phyloP scores from a whole-genome alignment of 352 stramenopile genomes.

The Ophiocytium majus region DNA sequence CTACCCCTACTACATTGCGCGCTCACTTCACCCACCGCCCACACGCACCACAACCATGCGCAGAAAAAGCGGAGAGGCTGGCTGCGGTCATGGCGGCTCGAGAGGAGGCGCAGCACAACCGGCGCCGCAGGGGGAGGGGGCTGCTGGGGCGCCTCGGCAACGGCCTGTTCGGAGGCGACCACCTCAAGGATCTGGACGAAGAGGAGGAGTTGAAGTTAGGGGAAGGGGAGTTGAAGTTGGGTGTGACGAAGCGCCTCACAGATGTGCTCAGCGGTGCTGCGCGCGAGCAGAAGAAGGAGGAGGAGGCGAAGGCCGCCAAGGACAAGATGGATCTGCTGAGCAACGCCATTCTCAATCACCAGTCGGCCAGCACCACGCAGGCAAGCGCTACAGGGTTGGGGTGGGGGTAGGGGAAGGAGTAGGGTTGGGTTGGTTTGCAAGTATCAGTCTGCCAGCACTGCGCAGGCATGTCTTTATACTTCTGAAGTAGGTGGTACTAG shows the following conservation, averaged over 20 bases:
- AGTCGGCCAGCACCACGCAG: slow-evolving; percentile 36
- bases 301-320: slow-evolving; percentile 26
- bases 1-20: too few species aligned
- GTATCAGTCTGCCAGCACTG: too few species aligned
- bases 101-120: not conserved
- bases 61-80: not conserved
- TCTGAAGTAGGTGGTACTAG: too few species aligned
- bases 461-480: too few species aligned
- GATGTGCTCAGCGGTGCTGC: not conserved
- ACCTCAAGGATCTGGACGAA: not conserved
- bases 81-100: not conserved
- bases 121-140: too few species aligned
- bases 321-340: slow-evolving; percentile 32
- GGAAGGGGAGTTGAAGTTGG: not conserved
- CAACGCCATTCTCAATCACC: slow-evolving; percentile 53
- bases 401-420: not conserved
- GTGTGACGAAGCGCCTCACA: not conserved
- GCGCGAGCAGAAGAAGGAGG: not conserved
- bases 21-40: too few species aligned
- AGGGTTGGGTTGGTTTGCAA: too few species aligned
- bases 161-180: not conserved
- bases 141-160: not conserved
- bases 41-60: too few species aligned
- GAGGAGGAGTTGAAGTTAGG: not conserved
- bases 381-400: not conserved